These are phyloP conservation scores for Isoetes taiwanensis DNA, from an alignment of 75 land plant genomes.

Conservation along the genomic window DNA sequence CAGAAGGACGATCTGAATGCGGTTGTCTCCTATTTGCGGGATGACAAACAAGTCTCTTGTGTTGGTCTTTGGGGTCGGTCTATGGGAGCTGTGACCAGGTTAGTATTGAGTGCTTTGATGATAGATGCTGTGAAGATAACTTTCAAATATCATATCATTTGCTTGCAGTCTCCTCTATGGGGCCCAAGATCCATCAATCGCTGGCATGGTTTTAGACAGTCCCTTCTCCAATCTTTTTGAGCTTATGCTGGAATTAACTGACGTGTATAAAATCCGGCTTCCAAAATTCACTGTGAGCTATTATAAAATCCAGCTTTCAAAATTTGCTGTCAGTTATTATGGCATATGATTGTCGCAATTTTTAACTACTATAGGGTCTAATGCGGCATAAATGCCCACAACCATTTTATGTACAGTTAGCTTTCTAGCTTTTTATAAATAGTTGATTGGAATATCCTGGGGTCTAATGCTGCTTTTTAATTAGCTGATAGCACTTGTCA, in stretches of 20 bases:
- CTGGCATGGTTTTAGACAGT: slow-evolving; percentile 95
- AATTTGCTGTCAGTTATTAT: too few relatives aligned
- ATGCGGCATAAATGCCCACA: too few relatives aligned
- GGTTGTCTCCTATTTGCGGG: slow-evolving; percentile 65
- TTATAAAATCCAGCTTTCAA: too few relatives aligned
- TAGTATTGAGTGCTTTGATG: neutral
- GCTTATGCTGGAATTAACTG: slow-evolving; percentile 95
- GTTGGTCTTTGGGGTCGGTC: slow-evolving; percentile 98
- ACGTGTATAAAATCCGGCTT: slow-evolving; percentile 90
- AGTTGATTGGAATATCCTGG: too few relatives aligned
- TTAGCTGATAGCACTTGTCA: too few relatives aligned
- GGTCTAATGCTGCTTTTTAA: too few relatives aligned
- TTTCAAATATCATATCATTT: neutral
- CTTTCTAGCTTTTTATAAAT: neutral
- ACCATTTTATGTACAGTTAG: neutral
- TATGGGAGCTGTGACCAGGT: slow-evolving; percentile 99
- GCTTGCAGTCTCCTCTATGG: slow-evolving; percentile 86
- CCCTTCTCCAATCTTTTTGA: slow-evolving; percentile 85
- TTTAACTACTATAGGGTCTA: too few relatives aligned
- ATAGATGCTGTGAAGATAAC: neutral
- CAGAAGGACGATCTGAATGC: slow-evolving; percentile 86
- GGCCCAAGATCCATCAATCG: slow-evolving; percentile 96
- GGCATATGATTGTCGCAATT: too few relatives aligned
- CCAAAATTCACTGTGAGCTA: slow-evolving; percentile 94
- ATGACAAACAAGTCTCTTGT: slow-evolving; percentile 45